Base-by-base conservation (phyloP, 345 rosid genomes). In the Pugionium cornutum region DNA sequence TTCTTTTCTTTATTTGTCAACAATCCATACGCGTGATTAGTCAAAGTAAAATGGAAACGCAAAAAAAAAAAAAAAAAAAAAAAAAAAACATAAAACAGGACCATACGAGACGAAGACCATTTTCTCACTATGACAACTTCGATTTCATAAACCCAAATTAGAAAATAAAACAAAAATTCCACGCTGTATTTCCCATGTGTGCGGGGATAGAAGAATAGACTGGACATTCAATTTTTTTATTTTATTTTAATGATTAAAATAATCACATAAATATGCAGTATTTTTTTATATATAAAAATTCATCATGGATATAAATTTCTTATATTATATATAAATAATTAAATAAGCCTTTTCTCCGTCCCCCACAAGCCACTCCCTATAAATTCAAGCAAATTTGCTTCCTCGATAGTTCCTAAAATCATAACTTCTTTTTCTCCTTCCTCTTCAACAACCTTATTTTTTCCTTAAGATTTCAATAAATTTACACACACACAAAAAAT, bases 171-270 rank as follows among this genome's bases (percentile, higher is more conserved):
- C 57, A 59, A 67, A 73, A 53, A 61, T 30, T 74, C 77, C 73
- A 67, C 68, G 77, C 77, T 74, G 73, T 74, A 60, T 74, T 67
- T 74, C 73, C 73, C 73, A 67, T 74, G 73, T 74, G 73, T 67
- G 64, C 62, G 26, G 37, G 40, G 55, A 37, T 53, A 61, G 54
- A 67, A 48, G 73, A 74, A 73, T 66, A 65, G 68, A 60, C 58
- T 65, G 51, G 66, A 37, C 70, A 37, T 48, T 7, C 29, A 36
- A 59, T 18, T 18, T 18, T 18, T 18, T 18, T 18, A 18, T 18
- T 18, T 18, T 18, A 18, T 18, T 18, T 18, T 18, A 18, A 18
- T 18, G 18, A 18, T 18, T 18, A 18, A 18, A 18, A 50, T 9
- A 5, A 69, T 68, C 36, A 33, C 9, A 59, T 40, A 11, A 68